Percentiles rank a stretch among this genome's conserved stretches.
Conservation (phyloP, 768 basidiomycete species). For the Mrakia blollopis region DNA sequence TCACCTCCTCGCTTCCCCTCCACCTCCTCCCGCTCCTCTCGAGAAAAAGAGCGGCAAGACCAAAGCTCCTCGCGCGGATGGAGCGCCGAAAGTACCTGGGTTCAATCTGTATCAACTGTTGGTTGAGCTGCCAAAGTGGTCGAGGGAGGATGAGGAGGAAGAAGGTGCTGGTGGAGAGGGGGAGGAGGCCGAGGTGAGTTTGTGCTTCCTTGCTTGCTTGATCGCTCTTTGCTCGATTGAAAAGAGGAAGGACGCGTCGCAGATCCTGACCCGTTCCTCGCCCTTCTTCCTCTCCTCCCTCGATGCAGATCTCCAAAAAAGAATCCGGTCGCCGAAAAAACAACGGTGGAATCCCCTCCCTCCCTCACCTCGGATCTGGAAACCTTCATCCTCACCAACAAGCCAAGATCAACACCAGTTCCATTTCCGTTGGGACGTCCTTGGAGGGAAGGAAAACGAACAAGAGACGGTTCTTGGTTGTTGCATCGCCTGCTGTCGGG, state of each 20-base stretch:
- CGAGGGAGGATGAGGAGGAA: slow-evolving; percentile 1
- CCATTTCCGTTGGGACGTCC: background rate
- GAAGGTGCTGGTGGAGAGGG: background rate
- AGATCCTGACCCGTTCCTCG: background rate
- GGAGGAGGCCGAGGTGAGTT: background rate
- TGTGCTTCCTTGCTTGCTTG: background rate
- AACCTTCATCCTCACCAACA: background rate
- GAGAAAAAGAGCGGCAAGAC: background rate
- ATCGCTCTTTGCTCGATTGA: background rate
- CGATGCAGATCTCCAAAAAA: slow-evolving; percentile 6
- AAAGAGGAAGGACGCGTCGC: background rate
- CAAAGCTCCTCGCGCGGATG: slow-evolving; percentile 4
- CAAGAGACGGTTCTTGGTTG: background rate
- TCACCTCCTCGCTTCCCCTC: slow-evolving; percentile 13
- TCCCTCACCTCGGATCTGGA: background rate
- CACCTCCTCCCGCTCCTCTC: background rate
- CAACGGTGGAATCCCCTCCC: slow-evolving; percentile 6
- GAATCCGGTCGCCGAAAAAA: slow-evolving; percentile 16
- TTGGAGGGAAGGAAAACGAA: background rate
- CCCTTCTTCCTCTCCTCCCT: background rate
- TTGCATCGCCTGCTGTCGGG: background rate
- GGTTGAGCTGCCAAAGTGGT: slow-evolving; percentile 25
- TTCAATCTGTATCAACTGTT: slow-evolving; percentile 27
- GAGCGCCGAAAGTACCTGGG: background rate
- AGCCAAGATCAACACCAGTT: no score